Evolutionary conservation across 345 rosid species (phyloP).

Genomic region (Ricinus communis): DNA sequence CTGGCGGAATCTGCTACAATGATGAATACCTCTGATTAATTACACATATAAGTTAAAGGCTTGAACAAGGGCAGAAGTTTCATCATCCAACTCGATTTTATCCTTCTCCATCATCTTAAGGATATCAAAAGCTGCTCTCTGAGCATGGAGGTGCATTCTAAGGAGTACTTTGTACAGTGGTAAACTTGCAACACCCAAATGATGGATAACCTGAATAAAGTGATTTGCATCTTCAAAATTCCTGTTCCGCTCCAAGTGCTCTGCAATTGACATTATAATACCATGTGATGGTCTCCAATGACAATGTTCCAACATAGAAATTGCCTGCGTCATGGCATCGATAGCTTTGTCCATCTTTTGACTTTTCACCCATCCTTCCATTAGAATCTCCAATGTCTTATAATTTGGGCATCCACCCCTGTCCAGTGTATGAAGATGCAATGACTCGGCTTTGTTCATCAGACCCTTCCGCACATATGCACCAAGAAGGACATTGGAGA

Average conservation of each 20-base stretch:
- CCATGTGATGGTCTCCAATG: slow-evolving; percentile 54
- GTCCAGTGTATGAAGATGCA: slow-evolving; percentile 43
- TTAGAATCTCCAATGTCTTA: slow-evolving; percentile 77
- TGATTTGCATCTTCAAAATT: slow-evolving; percentile 45
- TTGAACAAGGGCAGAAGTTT: slow-evolving; percentile 37
- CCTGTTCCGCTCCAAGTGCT: slow-evolving; percentile 50
- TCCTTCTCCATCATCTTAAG: slow-evolving; percentile 58
- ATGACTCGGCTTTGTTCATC: slow-evolving; percentile 42
- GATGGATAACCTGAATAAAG: slow-evolving; percentile 42
- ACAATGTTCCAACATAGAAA: slow-evolving; percentile 43
- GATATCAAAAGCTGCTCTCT: slow-evolving; percentile 40
- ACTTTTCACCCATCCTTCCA: slow-evolving; percentile 59
- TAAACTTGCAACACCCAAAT: slow-evolving; percentile 48
- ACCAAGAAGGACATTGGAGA: slow-evolving; percentile 62
- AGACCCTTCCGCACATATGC: slow-evolving; percentile 45
- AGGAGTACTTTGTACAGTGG: slow-evolving; percentile 47
- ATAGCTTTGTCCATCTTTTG: slow-evolving; percentile 53
- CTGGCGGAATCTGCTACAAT: neutral
- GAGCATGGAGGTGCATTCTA: slow-evolving; percentile 41
- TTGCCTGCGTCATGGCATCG: slow-evolving; percentile 49
- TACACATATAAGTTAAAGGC: slow-evolving; percentile 13
- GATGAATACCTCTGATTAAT: neutral
- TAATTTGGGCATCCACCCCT: slow-evolving; percentile 64
- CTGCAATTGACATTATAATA: slow-evolving; percentile 41
- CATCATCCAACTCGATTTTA: slow-evolving; percentile 37